Evolutionary conservation across 208 protist species (phyloP).

Genomic region (Wallacemonas sp.): DNA sequence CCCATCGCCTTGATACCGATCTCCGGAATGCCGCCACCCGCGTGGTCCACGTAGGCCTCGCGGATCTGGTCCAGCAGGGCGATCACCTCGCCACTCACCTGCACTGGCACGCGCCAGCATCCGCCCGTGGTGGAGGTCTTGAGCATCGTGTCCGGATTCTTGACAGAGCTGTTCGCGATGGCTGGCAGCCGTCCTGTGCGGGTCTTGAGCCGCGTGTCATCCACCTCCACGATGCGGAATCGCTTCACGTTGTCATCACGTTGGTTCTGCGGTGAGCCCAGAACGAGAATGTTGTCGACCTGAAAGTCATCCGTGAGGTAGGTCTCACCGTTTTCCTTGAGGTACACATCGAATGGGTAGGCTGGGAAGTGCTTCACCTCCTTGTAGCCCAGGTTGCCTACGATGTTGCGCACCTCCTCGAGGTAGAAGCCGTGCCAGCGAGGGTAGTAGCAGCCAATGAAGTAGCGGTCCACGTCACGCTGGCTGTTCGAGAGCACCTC

Average conservation of each 20-base stretch:
- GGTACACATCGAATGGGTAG: conserved; percentile 85
- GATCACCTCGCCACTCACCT: conserved; percentile 43
- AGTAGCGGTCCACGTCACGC: conserved; percentile 81
- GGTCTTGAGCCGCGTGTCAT: conserved; percentile 62
- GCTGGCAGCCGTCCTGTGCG: conserved; percentile 29
- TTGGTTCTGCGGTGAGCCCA: conserved; percentile 79
- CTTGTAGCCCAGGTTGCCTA: conserved; percentile 77
- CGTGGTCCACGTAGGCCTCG: conserved; percentile 78
- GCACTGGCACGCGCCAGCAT: conserved; percentile 33
- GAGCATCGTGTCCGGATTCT: conserved; percentile 54
- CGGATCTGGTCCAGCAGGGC: conserved; percentile 57
- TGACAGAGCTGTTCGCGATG: conserved; percentile 34
- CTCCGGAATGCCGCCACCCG: conserved; percentile 84
- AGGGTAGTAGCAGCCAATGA: conserved; percentile 90
- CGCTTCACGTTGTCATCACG: conserved; percentile 80
- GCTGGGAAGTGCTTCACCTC: conserved; percentile 75
- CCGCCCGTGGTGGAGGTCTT: conserved; percentile 27
- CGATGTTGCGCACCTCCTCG: conserved; percentile 86
- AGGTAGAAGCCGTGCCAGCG: conserved; percentile 90
- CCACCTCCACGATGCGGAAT: conserved; percentile 83
- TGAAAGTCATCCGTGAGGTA: conserved; percentile 90
- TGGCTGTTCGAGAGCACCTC: conserved; percentile 66
- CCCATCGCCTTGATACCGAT: conserved; percentile 92
- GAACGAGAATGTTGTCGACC: conserved; percentile 63
- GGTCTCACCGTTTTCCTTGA: conserved; percentile 59